phyloP scores from a whole-genome alignment of 225 moss, liverwort and hornwort species.

The Neckera pumila region DNA sequence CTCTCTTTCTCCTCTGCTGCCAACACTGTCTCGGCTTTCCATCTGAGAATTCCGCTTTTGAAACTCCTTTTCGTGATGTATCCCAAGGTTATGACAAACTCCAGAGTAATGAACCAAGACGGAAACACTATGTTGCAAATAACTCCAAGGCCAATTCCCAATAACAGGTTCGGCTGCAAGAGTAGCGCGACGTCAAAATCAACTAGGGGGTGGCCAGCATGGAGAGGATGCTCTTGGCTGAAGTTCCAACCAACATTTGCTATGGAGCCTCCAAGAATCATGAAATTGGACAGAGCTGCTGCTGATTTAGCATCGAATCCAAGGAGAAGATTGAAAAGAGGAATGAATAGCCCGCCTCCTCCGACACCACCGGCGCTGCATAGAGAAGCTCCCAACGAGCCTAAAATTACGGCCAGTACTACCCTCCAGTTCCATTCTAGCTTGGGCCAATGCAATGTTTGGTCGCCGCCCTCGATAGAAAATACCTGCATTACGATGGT shows the following conservation, averaged over 20 bases:
- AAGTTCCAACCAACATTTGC: conserved; percentile 39
- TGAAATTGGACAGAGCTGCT: conserved; percentile 50
- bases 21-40: conserved; percentile 17
- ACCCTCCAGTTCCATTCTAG: conserved; percentile 23
- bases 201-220: conserved; percentile 15
- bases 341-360: conserved; percentile 44
- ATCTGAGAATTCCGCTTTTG: conserved; percentile 21
- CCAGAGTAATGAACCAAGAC: conserved; percentile 35
- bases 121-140: conserved; percentile 33
- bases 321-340: conserved; percentile 46
- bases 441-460: conserved; percentile 18
- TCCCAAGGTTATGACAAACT: conserved; percentile 23
- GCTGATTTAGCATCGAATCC: conserved; percentile 43
- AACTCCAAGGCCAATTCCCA: conserved; percentile 43
- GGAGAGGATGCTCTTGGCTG: conserved; percentile 23
- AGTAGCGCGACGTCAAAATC: conserved; percentile 43
- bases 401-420: conserved; percentile 14
- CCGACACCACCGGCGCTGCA: conserved; percentile 50
- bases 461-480: not conserved
- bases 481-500: not conserved
- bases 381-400: conserved; percentile 31
- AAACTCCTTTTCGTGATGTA: conserved; percentile 38
- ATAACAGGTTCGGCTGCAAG: conserved; percentile 44
- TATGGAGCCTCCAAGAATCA: conserved; percentile 42
- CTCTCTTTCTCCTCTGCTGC: not conserved